A percentile compares a stretch with the other conserved stretches of the same genome.
Evolutionary conservation across 1,139 yeast species (phyloP).

Genomic region (Spathaspora sp.): DNA sequence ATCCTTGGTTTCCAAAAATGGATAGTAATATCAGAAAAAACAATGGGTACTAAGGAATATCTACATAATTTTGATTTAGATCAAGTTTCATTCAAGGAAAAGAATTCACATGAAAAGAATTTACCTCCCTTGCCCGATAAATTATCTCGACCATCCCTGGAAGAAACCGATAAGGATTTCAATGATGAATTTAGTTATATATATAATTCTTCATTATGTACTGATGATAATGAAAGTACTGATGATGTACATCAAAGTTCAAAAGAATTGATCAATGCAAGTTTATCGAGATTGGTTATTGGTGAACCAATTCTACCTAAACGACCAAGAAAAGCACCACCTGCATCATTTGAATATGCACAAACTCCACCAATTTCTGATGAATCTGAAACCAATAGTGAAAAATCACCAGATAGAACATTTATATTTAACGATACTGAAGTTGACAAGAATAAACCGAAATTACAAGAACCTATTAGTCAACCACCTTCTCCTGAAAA

Average conservation of each 20-base stretch:
- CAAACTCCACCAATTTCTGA: background rate
- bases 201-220: conserved; percentile 10
- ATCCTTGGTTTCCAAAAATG: conserved; percentile 79
- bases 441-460: conserved; percentile 2
- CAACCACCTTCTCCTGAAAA: conserved; percentile 26
- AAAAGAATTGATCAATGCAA: conserved; percentile 4
- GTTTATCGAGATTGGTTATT: conserved; percentile 11
- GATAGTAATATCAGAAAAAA: conserved; percentile 75
- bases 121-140: conserved; percentile 31
- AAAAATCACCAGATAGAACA: conserved; percentile 1
- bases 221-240: conserved; percentile 18
- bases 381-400: background rate
- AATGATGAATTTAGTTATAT: conserved; percentile 14
- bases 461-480: conserved; percentile 3
- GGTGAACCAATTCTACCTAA: conserved; percentile 9
- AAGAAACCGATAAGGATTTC: conserved; percentile 12
- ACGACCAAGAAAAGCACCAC: conserved; percentile 12
- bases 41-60: conserved; percentile 46
- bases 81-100: conserved; percentile 13
- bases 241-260: conserved; percentile 8
- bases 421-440: conserved; percentile 11
- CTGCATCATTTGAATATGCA: background rate
- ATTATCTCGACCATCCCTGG: conserved; percentile 4
- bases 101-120: conserved; percentile 36
- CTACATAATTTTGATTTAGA: conserved; percentile 23